Base-by-base conservation (phyloP, 2,329 filamentous ascomycete genomes). In the Cladorrhinum sp. region DNA sequence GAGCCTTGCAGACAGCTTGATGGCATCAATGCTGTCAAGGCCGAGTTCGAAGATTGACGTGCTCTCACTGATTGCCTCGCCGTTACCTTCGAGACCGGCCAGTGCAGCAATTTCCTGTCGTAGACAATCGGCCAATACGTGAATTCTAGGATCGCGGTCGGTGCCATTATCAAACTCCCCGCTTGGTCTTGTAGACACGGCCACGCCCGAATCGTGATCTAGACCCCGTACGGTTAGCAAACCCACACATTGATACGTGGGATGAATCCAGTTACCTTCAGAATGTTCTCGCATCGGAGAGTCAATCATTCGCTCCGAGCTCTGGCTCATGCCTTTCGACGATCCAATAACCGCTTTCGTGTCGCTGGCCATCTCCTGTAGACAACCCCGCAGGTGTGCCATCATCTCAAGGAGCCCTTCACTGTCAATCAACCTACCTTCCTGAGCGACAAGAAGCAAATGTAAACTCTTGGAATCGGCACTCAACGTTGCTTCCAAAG, bases 11-110 rank as follows among this genome's bases (percentile, higher is more conserved):
- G 90, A 89, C 0, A 97, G 77, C 68, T 92, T 96, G 72, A 97
- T 93, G 1, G 89, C 84, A 73, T 97, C 93, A 60, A 97, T 96
- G 69, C 93, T 96, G 76, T 97, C 93, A 6, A 97, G 81, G 0
- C 93, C 93, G 29, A 97, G 81, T 66, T 93, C 87, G 41, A 96
- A 87, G 10, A 97, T 84, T 0, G 88, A 88, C 0, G 85, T 85
- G 6, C 78, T 74, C 55, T 84, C 81, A 1, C 75, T 72, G 38
- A 96, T 76, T 0, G 80, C 74, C 8, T 45, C 41, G n/a, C 41
- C 41, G 1, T 78, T 71, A 2, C 74, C 70, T 0, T 81, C 70
- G 0, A 87, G 69, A 0, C 80, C 81, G 1, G 87, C 84, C 4
- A 96, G 76, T 0, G 70, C 68, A 1, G 88, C 83, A 49, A 96